phyloP scores from a whole-genome alignment of 129 eudicot species.

The Helichrysum umbraculigerum region DNA sequence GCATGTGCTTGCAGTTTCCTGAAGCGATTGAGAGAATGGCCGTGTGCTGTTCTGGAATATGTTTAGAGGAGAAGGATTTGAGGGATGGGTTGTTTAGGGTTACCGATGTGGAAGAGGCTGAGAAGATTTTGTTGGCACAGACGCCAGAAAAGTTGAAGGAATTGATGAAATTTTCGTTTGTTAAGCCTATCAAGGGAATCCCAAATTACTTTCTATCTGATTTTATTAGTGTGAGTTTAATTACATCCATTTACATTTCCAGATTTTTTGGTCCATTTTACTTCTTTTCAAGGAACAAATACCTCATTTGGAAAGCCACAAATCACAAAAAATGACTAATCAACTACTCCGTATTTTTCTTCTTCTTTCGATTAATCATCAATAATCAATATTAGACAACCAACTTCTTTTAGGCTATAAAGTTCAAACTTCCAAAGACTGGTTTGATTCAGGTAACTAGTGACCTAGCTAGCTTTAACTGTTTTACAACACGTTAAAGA shows the following conservation, averaged over 20 bases:
- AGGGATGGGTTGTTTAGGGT: slow-evolving; percentile 66
- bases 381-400: not conserved
- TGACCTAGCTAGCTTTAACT: not conserved
- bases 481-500: not conserved
- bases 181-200: slow-evolving; percentile 59
- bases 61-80: slow-evolving; percentile 78
- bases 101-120: slow-evolving; percentile 67
- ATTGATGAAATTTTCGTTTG: slow-evolving; percentile 59
- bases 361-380: not conserved
- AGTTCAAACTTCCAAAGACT: not conserved
- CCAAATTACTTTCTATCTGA: slow-evolving; percentile 68
- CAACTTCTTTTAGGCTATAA: not conserved
- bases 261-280: not conserved
- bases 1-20: slow-evolving; percentile 65
- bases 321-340: not conserved
- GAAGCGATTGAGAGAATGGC: slow-evolving; percentile 73
- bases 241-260: not conserved
- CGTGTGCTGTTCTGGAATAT: slow-evolving; percentile 64
- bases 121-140: slow-evolving; percentile 66
- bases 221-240: slow-evolving; percentile 55
- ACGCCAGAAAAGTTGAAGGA: slow-evolving; percentile 71
- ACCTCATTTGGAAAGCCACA: not conserved
- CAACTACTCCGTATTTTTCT: too few species aligned
- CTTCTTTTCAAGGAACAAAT: not conserved
- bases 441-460: not conserved